These are phyloP conservation scores for Ogataea pini DNA, from an alignment of 805 yeast genomes.

Conservation along the genomic window DNA sequence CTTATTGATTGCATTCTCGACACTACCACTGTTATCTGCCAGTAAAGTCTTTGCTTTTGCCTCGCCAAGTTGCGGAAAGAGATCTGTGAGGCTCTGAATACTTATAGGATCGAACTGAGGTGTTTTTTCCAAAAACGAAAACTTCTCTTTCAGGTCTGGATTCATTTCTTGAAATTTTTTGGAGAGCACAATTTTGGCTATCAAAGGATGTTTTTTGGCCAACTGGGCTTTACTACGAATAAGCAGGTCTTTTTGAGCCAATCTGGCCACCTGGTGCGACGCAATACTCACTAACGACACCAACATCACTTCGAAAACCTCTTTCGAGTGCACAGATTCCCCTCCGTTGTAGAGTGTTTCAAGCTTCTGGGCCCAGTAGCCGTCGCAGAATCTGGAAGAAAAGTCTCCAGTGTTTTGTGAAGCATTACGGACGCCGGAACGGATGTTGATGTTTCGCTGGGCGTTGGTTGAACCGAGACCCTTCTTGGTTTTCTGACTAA, in stretches of 20 bases:
- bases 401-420: conserved; percentile 35
- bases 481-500: conserved; percentile 41
- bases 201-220: conserved; percentile 48
- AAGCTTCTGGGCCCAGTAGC: conserved; percentile 58
- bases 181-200: conserved; percentile 55
- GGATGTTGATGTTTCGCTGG: conserved; percentile 15
- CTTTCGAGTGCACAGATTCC: conserved; percentile 47
- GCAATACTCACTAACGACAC: conserved; percentile 54
- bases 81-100: conserved; percentile 46
- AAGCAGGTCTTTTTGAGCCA: conserved; percentile 46
- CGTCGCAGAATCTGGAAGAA: conserved; percentile 54
- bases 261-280: conserved; percentile 41
- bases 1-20: conserved; percentile 57
- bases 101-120: conserved; percentile 35
- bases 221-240: conserved; percentile 45
- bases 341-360: conserved; percentile 63
- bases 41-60: conserved; percentile 52
- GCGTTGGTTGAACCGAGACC: conserved; percentile 4
- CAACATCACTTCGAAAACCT: conserved; percentile 50
- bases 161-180: conserved; percentile 44
- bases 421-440: not conserved
- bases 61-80: conserved; percentile 65
- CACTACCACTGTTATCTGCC: conserved; percentile 46
- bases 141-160: conserved; percentile 53
- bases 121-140: conserved; percentile 45